Percentiles rank a stretch among this genome's conserved stretches.
These are phyloP conservation scores for Penicillium sp. DNA, from an alignment of 2,329 filamentous ascomycete species.

Conservation along the genomic window DNA sequence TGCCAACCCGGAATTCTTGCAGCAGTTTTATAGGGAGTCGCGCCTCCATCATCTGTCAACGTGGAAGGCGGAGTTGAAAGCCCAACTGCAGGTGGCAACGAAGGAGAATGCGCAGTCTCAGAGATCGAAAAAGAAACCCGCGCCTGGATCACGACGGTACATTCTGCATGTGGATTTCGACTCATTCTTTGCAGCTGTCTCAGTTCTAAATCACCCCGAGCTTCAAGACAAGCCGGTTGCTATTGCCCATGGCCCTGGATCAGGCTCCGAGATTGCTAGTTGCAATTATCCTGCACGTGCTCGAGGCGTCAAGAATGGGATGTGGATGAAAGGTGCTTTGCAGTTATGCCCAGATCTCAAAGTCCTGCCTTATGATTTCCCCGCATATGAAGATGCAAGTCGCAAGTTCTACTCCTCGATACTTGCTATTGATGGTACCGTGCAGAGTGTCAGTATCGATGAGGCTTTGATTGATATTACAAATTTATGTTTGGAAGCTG, in stretches of 20 bases:
- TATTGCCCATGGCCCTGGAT: conserved; percentile 81
- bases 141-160: conserved; percentile 68
- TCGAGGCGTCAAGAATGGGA: conserved; percentile 91
- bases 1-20: conserved; percentile 87
- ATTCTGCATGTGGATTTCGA: conserved; percentile 97
- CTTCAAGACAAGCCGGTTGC: conserved; percentile 75
- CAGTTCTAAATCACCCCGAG: conserved; percentile 72
- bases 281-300: conserved; percentile 91
- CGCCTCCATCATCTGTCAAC: conserved; percentile 90
- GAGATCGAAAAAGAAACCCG: conserved; percentile 52
- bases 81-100: conserved; percentile 77
- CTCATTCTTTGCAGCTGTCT: conserved; percentile 96
- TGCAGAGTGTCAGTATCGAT: conserved; percentile 96
- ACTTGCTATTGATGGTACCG: conserved; percentile 71
- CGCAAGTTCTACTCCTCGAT: conserved; percentile 83
- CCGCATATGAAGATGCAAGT: conserved; percentile 90
- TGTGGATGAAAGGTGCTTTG: conserved; percentile 96
- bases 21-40: conserved; percentile 93
- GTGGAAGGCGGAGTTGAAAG: conserved; percentile 94
- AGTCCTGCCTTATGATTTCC: conserved; percentile 92
- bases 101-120: conserved; percentile 58
- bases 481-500: conserved; percentile 61
- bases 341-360: conserved; percentile 82
- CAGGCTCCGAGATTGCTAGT: conserved; percentile 90
- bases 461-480: conserved; percentile 89